Evolutionary conservation across 2,329 filamentous ascomycete genomes (phyloP), one percentile per base, ranked within the genome.

Genomic region (Harringtonia lauricola): DNA sequence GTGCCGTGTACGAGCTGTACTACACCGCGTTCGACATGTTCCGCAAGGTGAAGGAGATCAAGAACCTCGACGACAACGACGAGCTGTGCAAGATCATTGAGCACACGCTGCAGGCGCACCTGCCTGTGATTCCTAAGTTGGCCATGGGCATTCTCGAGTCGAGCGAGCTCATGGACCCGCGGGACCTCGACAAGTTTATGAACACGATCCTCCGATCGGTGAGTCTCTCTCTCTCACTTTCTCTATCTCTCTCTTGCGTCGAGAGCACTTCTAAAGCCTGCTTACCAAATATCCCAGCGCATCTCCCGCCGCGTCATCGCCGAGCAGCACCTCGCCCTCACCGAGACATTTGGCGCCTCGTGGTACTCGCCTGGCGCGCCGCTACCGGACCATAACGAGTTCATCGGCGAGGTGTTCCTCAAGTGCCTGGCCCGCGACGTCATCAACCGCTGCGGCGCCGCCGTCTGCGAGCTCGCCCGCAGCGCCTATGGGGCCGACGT

Each of bases 261-360:
- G 53, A 42, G 42, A 28, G 10, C 18, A 21, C 19, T n/a, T n/a
- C n/a, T n/a, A n/a, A n/a, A n/a, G n/a, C n/a, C n/a, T n/a, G n/a
- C n/a, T n/a, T n/a, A n/a, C n/a, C n/a, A n/a, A n/a, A n/a, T n/a
- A n/a, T 21, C 13, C 15, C 52, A 92, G 85, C 79, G 92, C 47
- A 98, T 98, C 53, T 95, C 89, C 36, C 81, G 92, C 47, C 80
- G 94, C 49, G 92, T 96, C 52, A 98, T 98, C 57, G 92, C 92
- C 29, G 92, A 98, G 63, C 92, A 98, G 57, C 92, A 98, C 58
- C 78, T 98, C 31, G 88, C 92, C 10, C 74, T 98, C 17, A 95
- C 89, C 5, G 89, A 96, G 53, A 95, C 89, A 2, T 96, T 89
- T 67, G 83, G 92, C 60, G 85, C 86, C 0, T 83, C 86, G 2